Percentiles rank a stretch among this genome's conserved stretches.
Evolutionary conservation across 345 rosid genomes (phyloP).

Genomic region (Populus ilicifolia): DNA sequence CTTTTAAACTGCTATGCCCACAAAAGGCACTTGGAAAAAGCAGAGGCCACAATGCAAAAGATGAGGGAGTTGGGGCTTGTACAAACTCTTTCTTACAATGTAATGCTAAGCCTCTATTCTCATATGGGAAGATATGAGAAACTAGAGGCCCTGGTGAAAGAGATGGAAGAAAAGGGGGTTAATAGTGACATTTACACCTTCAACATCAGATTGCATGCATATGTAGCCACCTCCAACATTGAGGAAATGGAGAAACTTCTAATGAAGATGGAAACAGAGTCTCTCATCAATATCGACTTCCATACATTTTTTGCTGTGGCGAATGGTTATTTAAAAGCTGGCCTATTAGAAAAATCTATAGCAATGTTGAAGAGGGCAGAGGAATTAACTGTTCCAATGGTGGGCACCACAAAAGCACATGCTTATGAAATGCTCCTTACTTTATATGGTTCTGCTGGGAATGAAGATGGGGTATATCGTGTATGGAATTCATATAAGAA

Average conservation of each 20-base stretch:
- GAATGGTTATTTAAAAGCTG: slow-evolving; percentile 46
- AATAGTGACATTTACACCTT: slow-evolving; percentile 31
- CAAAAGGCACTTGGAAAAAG: slow-evolving; percentile 30
- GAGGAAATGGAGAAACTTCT: slow-evolving; percentile 58
- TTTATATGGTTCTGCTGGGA: slow-evolving; percentile 41
- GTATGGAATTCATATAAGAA: slow-evolving; percentile 51
- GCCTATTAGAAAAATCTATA: slow-evolving; percentile 38
- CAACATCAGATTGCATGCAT: slow-evolving; percentile 50
- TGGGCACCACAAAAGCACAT: slow-evolving; percentile 14
- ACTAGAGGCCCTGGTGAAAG: slow-evolving; percentile 37
- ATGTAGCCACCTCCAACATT: slow-evolving; percentile 35
- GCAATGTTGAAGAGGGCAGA: slow-evolving; percentile 46
- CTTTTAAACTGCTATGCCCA: slow-evolving; percentile 44
- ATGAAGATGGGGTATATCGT: slow-evolving; percentile 46
- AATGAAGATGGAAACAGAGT: slow-evolving; percentile 41
- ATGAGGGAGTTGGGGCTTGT: slow-evolving; percentile 32
- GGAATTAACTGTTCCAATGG: slow-evolving; percentile 10
- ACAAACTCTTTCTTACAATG: slow-evolving; percentile 38
- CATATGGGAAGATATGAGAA: slow-evolving; percentile 25
- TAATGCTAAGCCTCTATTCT: slow-evolving; percentile 46
- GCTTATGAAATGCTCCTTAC: slow-evolving; percentile 47
- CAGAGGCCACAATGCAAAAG: slow-evolving; percentile 35
- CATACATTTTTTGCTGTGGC: slow-evolving; percentile 40
- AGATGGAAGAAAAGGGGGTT: slow-evolving; percentile 49
- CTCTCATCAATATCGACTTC: slow-evolving; percentile 37